A percentile compares a stretch with the other conserved stretches of the same genome.
These are phyloP conservation scores for Penicillium rolfsii DNA, from an alignment of 2,329 filamentous ascomycete genomes.

Conservation along the genomic window DNA sequence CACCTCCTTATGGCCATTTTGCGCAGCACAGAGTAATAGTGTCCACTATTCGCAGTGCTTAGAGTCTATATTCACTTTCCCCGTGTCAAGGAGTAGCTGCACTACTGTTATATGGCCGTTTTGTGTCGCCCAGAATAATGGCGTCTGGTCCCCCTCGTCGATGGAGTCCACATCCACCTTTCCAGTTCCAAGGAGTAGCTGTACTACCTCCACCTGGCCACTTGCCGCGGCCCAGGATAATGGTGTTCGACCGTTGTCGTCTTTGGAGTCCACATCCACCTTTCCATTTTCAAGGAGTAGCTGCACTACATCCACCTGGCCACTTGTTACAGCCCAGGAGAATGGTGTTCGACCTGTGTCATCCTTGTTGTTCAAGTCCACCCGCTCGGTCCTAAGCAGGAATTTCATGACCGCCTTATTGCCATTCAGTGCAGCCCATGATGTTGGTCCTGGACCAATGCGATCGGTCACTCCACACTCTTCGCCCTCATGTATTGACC, in stretches of 20 bases:
- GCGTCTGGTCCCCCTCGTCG: no score
- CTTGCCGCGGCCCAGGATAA: slow-evolving; percentile 3
- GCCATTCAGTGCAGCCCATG: background rate
- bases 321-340: background rate
- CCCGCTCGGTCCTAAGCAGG: background rate
- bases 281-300: background rate
- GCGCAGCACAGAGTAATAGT: background rate
- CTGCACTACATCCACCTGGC: background rate
- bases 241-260: background rate
- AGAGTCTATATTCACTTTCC: background rate
- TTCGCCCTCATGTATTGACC: background rate
- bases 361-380: background rate
- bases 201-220: background rate
- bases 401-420: background rate
- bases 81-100: background rate
- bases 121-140: no score
- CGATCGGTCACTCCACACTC: background rate
- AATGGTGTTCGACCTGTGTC: background rate
- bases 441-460: background rate
- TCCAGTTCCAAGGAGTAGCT: background rate
- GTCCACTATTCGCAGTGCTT: background rate
- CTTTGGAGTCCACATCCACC: background rate
- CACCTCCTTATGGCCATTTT: background rate
- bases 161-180: slow-evolving; percentile 1
- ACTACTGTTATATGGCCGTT: background rate